phyloP scores from a whole-genome alignment of 1,139 yeast genomes.

The Suhomyces taliae region DNA sequence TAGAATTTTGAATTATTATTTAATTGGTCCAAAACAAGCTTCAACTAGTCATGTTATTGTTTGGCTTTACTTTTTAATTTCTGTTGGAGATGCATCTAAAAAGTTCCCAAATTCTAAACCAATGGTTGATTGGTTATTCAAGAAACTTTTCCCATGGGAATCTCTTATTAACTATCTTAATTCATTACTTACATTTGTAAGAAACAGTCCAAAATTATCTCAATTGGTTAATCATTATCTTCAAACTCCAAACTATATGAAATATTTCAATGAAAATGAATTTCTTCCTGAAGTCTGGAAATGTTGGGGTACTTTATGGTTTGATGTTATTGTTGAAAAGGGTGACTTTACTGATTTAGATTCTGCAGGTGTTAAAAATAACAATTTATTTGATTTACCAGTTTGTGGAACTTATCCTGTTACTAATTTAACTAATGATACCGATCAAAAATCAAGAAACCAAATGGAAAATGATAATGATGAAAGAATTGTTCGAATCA shows the following conservation, averaged over 20 bases:
- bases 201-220: conserved; percentile 27
- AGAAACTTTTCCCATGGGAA: conserved; percentile 66
- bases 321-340: conserved; percentile 54
- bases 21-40: conserved; percentile 69
- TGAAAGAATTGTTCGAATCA: conserved; percentile 51
- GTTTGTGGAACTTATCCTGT: conserved; percentile 57
- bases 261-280: conserved; percentile 55
- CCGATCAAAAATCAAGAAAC: conserved; percentile 22
- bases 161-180: conserved; percentile 62
- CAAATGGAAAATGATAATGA: conserved; percentile 38
- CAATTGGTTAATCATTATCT: conserved; percentile 32
- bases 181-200: conserved; percentile 40
- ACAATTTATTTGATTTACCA: conserved; percentile 63
- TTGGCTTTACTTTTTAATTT: conserved; percentile 66
- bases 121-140: conserved; percentile 53
- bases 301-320: conserved; percentile 85
- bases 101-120: conserved; percentile 47
- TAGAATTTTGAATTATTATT: conserved; percentile 62
- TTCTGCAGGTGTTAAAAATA: conserved; percentile 57
- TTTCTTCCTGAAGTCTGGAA: conserved; percentile 75
- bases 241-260: conserved; percentile 29
- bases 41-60: conserved; percentile 70
- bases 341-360: conserved; percentile 52
- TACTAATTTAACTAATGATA: conserved; percentile 15
- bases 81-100: conserved; percentile 59